phyloP scores from a whole-genome alignment of 352 stramenopile genomes.

The Pythium aquatile region DNA sequence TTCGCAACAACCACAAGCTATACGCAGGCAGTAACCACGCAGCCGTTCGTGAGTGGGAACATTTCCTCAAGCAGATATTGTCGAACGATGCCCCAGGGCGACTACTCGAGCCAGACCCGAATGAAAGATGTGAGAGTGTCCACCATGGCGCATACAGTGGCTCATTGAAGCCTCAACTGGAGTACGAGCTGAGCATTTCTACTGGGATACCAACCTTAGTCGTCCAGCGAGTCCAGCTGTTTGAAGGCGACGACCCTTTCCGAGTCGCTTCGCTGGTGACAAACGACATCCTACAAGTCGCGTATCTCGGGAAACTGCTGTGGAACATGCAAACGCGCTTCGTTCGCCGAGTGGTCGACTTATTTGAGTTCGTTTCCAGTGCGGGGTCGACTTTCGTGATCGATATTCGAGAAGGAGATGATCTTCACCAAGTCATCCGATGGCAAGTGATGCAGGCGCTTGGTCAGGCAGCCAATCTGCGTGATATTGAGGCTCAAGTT shows the following conservation, averaged over 20 bases:
- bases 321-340: constrained; percentile 35
- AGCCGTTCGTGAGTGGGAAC: constrained; percentile 46
- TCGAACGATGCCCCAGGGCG: constrained; percentile 9
- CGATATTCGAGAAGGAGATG: constrained; percentile 40
- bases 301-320: constrained; percentile 36
- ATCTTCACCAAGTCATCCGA: constrained; percentile 36
- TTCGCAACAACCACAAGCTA: constrained; percentile 31
- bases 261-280: constrained; percentile 14
- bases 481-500: not conserved
- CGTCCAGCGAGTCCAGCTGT: not conserved
- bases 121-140: not conserved
- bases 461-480: not conserved
- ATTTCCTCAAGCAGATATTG: constrained; percentile 34
- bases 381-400: constrained; percentile 6
- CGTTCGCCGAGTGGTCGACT: constrained; percentile 18
- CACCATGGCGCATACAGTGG: not conserved
- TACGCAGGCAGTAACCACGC: constrained; percentile 29
- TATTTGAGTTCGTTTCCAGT: constrained; percentile 8
- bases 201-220: not conserved
- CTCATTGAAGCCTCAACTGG: not conserved
- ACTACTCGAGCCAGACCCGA: not conserved
- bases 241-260: constrained; percentile 30
- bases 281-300: constrained; percentile 29
- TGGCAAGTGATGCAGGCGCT: constrained; percentile 14
- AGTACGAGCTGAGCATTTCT: constrained; percentile 1